phyloP scores from a whole-genome alignment of 352 stramenopile genomes.

The Globisporangium takayamanum region DNA sequence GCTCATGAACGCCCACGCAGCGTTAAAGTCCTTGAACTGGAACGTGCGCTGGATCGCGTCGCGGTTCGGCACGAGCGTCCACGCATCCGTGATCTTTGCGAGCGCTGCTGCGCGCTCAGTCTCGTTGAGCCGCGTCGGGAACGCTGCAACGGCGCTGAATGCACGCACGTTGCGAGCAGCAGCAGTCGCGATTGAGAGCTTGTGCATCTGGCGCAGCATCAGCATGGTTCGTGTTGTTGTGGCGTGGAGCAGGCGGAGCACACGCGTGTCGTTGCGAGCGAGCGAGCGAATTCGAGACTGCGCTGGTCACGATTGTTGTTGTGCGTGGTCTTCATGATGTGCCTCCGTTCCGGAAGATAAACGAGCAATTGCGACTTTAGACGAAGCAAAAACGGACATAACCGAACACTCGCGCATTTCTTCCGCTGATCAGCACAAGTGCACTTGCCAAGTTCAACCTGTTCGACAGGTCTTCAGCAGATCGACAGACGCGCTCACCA shows the following conservation, averaged over 20 bases:
- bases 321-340: slow-evolving; percentile 7
- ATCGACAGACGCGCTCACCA: no score
- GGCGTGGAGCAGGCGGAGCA: not conserved
- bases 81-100: slow-evolving; percentile 39
- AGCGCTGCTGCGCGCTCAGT: slow-evolving; percentile 36
- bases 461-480: no score
- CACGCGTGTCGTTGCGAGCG: not conserved
- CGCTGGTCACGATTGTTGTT: not conserved
- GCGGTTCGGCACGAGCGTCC: slow-evolving; percentile 42
- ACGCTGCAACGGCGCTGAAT: slow-evolving; percentile 21
- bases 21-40: slow-evolving; percentile 79
- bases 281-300: slow-evolving; percentile 9
- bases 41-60: slow-evolving; percentile 84
- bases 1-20: slow-evolving; percentile 81
- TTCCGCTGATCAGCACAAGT: no score
- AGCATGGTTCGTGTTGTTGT: not conserved
- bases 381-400: not conserved
- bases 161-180: slow-evolving; percentile 1
- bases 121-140: slow-evolving; percentile 39
- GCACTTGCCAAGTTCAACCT: no score
- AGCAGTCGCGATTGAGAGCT: not conserved
- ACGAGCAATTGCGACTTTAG: no score
- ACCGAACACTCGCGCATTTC: not conserved
- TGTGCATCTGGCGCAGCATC: slow-evolving; percentile 13
- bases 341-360: no score